phyloP scores from a whole-genome alignment of 2,329 filamentous ascomycete genomes.

The Colletotrichum lupini region DNA sequence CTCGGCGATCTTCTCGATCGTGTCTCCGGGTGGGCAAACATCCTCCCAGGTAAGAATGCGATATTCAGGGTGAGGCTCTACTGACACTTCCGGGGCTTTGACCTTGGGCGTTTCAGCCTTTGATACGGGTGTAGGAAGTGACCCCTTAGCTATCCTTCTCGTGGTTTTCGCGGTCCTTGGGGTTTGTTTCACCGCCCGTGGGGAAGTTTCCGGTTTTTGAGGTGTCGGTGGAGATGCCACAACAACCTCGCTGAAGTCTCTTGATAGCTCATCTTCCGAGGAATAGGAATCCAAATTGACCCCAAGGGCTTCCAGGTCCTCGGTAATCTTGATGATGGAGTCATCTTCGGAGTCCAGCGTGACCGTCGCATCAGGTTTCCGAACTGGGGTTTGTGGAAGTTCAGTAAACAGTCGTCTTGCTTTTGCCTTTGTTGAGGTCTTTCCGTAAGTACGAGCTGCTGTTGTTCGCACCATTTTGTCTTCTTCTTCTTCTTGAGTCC shows the following conservation, averaged over 20 bases:
- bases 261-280: conserved; percentile 31
- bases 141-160: not conserved
- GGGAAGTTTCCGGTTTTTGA: not conserved
- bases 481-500: conserved; percentile 3
- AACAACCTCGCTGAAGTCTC: conserved; percentile 17
- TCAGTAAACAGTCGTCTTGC: conserved; percentile 62
- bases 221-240: conserved; percentile 7
- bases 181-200: conserved; percentile 1
- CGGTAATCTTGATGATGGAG: conserved; percentile 45
- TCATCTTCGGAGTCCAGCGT: conserved; percentile 26
- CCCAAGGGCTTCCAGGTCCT: conserved; percentile 46
- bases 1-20: conserved; percentile 73
- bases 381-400: conserved; percentile 61
- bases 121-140: not conserved
- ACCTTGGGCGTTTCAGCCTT: not conserved
- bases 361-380: conserved; percentile 39
- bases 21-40: conserved; percentile 63
- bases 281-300: conserved; percentile 39
- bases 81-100: not conserved
- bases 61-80: conserved; percentile 42
- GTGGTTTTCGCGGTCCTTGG: not conserved
- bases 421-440: conserved; percentile 57
- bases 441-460: conserved; percentile 62
- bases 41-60: conserved; percentile 66
- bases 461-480: conserved; percentile 57